Conservation (phyloP, 176 grass and related monocot species). For the sorghum (Sorghum bicolor) region Sorghum_bicolor_NCBIv3 NC_012879.2:58810001-58810500, state of each 20-base stretch:
- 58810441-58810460: not conserved
- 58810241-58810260: slow-evolving; percentile 25
- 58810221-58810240: not conserved
- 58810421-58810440: too few species aligned
- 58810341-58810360: not conserved
- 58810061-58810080: not conserved
- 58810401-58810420: not conserved
- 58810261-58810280: slow-evolving; percentile 25
- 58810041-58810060: not conserved
- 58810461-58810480: not conserved
- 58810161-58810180: not conserved
- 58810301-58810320: not conserved
- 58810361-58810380: not conserved
- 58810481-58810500: too few species aligned
- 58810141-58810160: not conserved
- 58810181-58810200: not conserved
- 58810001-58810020: too few species aligned
- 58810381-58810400: not conserved
- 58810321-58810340: not conserved
- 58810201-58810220: not conserved
- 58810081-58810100: too few species aligned
- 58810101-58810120: not conserved
- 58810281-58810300: not conserved
- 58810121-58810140: not conserved
- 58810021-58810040: not conserved